These are phyloP conservation scores for Mycena capillaripes DNA, from an alignment of 768 basidiomycete genomes.

Conservation along the genomic window DNA sequence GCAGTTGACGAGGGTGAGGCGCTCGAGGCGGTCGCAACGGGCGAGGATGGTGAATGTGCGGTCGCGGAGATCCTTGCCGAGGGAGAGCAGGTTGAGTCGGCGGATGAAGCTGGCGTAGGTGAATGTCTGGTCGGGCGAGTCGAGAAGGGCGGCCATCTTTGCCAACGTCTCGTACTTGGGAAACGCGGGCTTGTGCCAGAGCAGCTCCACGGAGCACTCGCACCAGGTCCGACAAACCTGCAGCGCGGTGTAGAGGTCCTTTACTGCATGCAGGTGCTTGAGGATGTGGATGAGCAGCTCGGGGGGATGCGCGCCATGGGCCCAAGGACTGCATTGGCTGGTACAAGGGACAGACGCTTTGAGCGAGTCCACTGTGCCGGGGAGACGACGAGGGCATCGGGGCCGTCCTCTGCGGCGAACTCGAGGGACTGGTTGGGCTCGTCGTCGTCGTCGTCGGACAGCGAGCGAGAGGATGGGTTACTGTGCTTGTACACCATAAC, in stretches of 20 bases:
- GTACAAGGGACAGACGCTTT: conserved; percentile 41
- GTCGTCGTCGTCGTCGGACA: conserved; percentile 83
- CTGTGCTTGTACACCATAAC: conserved; percentile 63
- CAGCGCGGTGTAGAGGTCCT: conserved; percentile 81
- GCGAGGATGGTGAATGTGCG: conserved; percentile 79
- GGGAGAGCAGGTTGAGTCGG: conserved; percentile 88
- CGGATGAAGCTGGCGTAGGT: conserved; percentile 91
- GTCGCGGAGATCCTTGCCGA: conserved; percentile 80
- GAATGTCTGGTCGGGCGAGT: conserved; percentile 78
- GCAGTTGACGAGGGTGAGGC: conserved; percentile 90
- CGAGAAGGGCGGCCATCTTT: conserved; percentile 83
- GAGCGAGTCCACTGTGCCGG: conserved; percentile 79
- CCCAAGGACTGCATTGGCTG: conserved; percentile 54
- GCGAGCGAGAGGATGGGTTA: conserved; percentile 83
- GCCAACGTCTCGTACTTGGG: conserved; percentile 77
- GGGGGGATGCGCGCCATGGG: conserved; percentile 83
- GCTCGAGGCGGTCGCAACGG: conserved; percentile 85
- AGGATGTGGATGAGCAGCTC: conserved; percentile 96
- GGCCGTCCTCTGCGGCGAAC: conserved; percentile 65
- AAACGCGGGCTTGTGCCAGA: conserved; percentile 94
- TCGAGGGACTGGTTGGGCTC: conserved; percentile 54
- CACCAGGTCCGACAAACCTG: conserved; percentile 94
- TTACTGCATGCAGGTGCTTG: conserved; percentile 80
- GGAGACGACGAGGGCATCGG: conserved; percentile 60
- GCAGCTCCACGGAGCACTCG: conserved; percentile 93